Conservation (phyloP, 2,329 filamentous ascomycete genomes). For the Rosellinia necatrix region DNA sequence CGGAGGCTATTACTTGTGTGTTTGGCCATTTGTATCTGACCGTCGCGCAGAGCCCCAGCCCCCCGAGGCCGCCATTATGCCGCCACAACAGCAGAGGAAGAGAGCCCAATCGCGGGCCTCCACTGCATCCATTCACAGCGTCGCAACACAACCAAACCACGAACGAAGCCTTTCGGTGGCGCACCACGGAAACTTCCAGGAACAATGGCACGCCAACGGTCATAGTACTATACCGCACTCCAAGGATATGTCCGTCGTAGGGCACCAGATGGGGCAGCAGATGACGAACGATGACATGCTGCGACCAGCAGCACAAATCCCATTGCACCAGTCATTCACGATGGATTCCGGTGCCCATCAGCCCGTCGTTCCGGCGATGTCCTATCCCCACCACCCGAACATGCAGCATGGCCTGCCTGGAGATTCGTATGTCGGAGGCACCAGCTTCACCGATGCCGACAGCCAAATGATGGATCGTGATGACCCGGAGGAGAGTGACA, state of each 20-base stretch:
- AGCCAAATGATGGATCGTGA: slow-evolving; percentile 66
- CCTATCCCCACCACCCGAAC: slow-evolving; percentile 48
- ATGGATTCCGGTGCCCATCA: slow-evolving; percentile 56
- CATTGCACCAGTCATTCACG: slow-evolving; percentile 53
- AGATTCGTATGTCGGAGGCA: slow-evolving; percentile 57
- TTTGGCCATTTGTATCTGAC: slow-evolving; percentile 25
- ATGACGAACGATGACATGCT: slow-evolving; percentile 64
- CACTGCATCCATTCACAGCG: slow-evolving; percentile 61
- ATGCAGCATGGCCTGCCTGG: slow-evolving; percentile 57
- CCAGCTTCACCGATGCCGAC: slow-evolving; percentile 62
- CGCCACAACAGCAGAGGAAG: slow-evolving; percentile 49
- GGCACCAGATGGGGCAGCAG: slow-evolving; percentile 33
- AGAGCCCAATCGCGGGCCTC: slow-evolving; percentile 60
- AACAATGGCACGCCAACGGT: slow-evolving; percentile 55
- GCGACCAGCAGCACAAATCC: slow-evolving; percentile 61
- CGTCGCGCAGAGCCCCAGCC: slow-evolving; percentile 34
- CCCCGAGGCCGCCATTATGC: slow-evolving; percentile 43
- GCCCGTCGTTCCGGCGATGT: slow-evolving; percentile 50
- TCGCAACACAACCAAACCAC: slow-evolving; percentile 55
- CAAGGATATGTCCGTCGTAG: slow-evolving; percentile 48
- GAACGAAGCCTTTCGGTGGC: slow-evolving; percentile 51
- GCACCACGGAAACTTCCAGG: slow-evolving; percentile 48
- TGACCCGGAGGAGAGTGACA: slow-evolving; percentile 61
- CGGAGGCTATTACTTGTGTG: neutral
- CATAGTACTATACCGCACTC: slow-evolving; percentile 44